phyloP scores from a whole-genome alignment of 768 basidiomycete species.

The Boletus bicolor region DNA sequence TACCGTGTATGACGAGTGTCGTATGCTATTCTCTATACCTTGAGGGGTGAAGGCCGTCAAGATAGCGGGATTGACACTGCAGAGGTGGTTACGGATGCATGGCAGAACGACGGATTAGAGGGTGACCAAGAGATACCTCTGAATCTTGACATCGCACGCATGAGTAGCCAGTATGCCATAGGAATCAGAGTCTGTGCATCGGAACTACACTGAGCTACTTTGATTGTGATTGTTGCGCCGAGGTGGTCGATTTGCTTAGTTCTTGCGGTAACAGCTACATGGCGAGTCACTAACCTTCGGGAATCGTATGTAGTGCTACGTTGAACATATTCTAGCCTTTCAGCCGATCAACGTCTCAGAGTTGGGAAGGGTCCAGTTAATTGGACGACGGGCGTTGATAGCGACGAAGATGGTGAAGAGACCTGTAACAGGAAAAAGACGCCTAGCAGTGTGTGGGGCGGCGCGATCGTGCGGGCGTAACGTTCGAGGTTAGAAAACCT shows the following conservation, averaged over 20 bases:
- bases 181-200: too few species aligned
- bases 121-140: background rate
- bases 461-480: background rate
- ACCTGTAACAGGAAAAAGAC: slow-evolving; percentile 22
- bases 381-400: slow-evolving; percentile 3
- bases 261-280: background rate
- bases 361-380: slow-evolving; percentile 29
- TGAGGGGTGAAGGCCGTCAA: background rate
- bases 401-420: slow-evolving; percentile 24
- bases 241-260: background rate
- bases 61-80: background rate
- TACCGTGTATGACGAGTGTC: background rate
- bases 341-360: background rate
- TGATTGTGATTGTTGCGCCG: too few species aligned
- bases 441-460: slow-evolving; percentile 15
- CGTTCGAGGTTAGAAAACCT: background rate
- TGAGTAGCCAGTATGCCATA: too few species aligned
- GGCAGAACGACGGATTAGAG: background rate
- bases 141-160: background rate
- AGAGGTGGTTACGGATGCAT: background rate
- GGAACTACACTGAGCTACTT: too few species aligned
- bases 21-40: background rate
- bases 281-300: background rate
- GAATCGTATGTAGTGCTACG: background rate
- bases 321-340: background rate